Conservation (phyloP, 2,329 filamentous ascomycete species). For the Graphiopsis chlorocephala region DNA sequence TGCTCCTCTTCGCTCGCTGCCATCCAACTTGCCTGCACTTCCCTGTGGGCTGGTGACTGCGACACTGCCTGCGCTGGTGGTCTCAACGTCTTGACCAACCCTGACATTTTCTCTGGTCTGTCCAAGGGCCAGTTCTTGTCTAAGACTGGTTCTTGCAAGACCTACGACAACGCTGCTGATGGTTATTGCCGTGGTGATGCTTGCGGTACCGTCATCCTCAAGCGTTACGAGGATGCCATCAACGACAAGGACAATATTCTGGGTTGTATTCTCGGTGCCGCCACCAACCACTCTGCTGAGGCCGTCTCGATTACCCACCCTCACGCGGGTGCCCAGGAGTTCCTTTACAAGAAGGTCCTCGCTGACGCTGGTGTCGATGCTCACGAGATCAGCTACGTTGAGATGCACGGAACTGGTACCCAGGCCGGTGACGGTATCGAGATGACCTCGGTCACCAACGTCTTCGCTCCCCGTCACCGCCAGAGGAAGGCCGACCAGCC, state of each 20-base stretch:
- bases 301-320: constrained; percentile 82
- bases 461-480: constrained; percentile 56
- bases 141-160: constrained; percentile 73
- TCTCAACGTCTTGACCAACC: constrained; percentile 74
- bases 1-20: constrained; percentile 73
- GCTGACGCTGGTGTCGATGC: constrained; percentile 72
- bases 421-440: constrained; percentile 81
- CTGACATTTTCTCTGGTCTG: constrained; percentile 74
- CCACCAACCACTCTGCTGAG: constrained; percentile 79
- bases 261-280: constrained; percentile 70
- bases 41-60: constrained; percentile 71
- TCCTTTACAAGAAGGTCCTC: constrained; percentile 67
- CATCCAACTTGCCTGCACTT: constrained; percentile 69
- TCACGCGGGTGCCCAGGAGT: constrained; percentile 71
- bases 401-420: constrained; percentile 88
- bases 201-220: constrained; percentile 71
- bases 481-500: constrained; percentile 50
- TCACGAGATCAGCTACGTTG: constrained; percentile 75
- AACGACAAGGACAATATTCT: constrained; percentile 69
- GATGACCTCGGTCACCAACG: constrained; percentile 70
- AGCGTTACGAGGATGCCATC: constrained; percentile 74
- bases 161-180: constrained; percentile 76
- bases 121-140: constrained; percentile 76
- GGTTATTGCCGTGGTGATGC: constrained; percentile 80
- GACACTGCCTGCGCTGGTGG: constrained; percentile 80